Conservation (phyloP, 495 filamentous ascomycete species). For the Xylaria intraflava region DNA sequence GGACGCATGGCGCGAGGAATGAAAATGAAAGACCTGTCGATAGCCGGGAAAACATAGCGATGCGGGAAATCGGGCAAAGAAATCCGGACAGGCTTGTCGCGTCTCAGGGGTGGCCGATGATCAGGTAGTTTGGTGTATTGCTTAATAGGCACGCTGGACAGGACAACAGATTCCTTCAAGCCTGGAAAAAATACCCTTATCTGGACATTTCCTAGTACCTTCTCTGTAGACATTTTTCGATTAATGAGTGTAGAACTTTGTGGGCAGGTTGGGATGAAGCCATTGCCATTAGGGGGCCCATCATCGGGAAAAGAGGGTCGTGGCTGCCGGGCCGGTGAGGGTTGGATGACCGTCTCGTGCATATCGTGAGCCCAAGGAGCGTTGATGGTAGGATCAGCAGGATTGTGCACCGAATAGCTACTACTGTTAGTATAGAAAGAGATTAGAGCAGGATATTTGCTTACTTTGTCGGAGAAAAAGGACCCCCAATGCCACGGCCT, state of each 20-base stretch:
- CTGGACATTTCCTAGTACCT: constrained; percentile 67
- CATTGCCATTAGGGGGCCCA: constrained; percentile 40
- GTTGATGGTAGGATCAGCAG: constrained; percentile 54
- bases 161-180: constrained; percentile 63
- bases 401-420: constrained; percentile 39
- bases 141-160: constrained; percentile 66
- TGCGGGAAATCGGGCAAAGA: constrained; percentile 72
- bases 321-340: constrained; percentile 29
- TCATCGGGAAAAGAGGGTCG: constrained; percentile 33
- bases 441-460: constrained; percentile 12
- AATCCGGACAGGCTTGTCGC: constrained; percentile 94
- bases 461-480: constrained; percentile 55
- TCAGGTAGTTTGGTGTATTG: constrained; percentile 90
- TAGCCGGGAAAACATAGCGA: constrained; percentile 83
- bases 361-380: constrained; percentile 91
- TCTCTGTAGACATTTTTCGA: constrained; percentile 51
- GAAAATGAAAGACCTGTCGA: constrained; percentile 93
- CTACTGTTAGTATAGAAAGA: constrained; percentile 22
- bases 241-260: constrained; percentile 45
- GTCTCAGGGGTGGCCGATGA: constrained; percentile 86
- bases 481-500: constrained; percentile 44
- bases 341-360: constrained; percentile 69
- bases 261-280: constrained; percentile 38
- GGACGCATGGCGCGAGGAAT: constrained; percentile 91
- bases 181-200: constrained; percentile 72